These are phyloP conservation scores for Fusarium odoratissimum DNA, from an alignment of 2,329 filamentous ascomycete species.

Conservation along the genomic window DNA sequence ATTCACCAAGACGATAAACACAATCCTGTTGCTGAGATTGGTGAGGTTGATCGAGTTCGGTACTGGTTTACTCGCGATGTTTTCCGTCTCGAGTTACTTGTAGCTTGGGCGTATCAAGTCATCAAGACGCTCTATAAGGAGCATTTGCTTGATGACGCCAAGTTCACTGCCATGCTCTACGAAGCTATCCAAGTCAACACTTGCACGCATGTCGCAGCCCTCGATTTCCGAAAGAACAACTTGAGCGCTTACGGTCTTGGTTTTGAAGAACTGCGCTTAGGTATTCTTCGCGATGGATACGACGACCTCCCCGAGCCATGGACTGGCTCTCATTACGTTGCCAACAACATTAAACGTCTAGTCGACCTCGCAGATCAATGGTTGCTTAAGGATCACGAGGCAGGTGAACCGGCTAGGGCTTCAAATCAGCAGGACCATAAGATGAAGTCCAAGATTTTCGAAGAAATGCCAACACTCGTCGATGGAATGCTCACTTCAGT, in stretches of 20 bases:
- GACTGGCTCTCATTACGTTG: slow-evolving; percentile 77
- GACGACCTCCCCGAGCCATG: slow-evolving; percentile 82
- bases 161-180: slow-evolving; percentile 66
- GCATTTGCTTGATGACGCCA: slow-evolving; percentile 64
- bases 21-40: slow-evolving; percentile 69
- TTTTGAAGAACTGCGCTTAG: slow-evolving; percentile 72
- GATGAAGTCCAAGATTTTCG: slow-evolving; percentile 59
- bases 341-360: slow-evolving; percentile 71
- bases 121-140: slow-evolving; percentile 79
- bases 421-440: slow-evolving; percentile 52
- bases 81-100: slow-evolving; percentile 76
- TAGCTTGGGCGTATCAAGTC: slow-evolving; percentile 82
- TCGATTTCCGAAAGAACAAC: slow-evolving; percentile 79
- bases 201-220: slow-evolving; percentile 66
- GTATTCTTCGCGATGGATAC: slow-evolving; percentile 73
- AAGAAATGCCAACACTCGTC: slow-evolving; percentile 62
- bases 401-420: slow-evolving; percentile 48
- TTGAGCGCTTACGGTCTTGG: slow-evolving; percentile 78
- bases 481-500: slow-evolving; percentile 67
- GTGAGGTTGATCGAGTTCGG: slow-evolving; percentile 83
- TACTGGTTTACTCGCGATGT: slow-evolving; percentile 87
- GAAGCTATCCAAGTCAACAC: slow-evolving; percentile 77
- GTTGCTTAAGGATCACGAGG: slow-evolving; percentile 60
- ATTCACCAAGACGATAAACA: slow-evolving; percentile 83
- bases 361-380: slow-evolving; percentile 68